Base-by-base conservation (phyloP, 2,329 filamentous ascomycete species). In the Colletotrichum sojae region DNA sequence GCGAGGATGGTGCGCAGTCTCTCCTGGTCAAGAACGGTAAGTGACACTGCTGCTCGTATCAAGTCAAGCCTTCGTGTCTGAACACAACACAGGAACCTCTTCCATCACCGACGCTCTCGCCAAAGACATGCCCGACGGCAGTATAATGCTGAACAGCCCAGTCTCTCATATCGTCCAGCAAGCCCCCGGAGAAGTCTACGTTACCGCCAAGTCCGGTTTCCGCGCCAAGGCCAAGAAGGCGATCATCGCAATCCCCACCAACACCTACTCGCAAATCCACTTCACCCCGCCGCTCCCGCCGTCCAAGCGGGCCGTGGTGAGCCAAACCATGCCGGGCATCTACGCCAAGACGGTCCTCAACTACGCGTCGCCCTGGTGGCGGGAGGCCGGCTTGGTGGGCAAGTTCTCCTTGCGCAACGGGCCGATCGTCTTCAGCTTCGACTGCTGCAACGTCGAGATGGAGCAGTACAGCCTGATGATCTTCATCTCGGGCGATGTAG, bases 331-430 rank as follows among this genome's bases (percentile, higher is more conserved):
- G 18, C 73, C 77, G 0, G 81, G 81, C 2, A 73, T 76, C 58
- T 82, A 80, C 56, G 77, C 76, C 49, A 83, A 83, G 66, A 70
- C 74, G 2, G 76, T 83, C 6, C 66, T 84, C 10, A 76, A 82
- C 36, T 88, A 83, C 74, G 64, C 75, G 0, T 73, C 73, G 5
- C 82, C 85, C 0, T 88, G 82, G 74, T 89, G 86, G 87, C 74
- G 78, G 1, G 73, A 78, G 0, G 65, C 75, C 1, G 79, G 80
- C 0, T 76, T 83, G 16, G 82, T 79, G 49, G 85, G 84, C 5
- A 76, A 83, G 20, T 76, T 80, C 3, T 79, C 80, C 58, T 83
- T 80, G 0, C 79, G 55, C 15, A 63, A 69, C 2, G 76, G 76
- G 0, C 77, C 77, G 10, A 66, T 78, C 40, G 68, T 67, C 69